Conservation (phyloP, 495 filamentous ascomycete genomes). For the Chaetomium cochliodes region DNA sequence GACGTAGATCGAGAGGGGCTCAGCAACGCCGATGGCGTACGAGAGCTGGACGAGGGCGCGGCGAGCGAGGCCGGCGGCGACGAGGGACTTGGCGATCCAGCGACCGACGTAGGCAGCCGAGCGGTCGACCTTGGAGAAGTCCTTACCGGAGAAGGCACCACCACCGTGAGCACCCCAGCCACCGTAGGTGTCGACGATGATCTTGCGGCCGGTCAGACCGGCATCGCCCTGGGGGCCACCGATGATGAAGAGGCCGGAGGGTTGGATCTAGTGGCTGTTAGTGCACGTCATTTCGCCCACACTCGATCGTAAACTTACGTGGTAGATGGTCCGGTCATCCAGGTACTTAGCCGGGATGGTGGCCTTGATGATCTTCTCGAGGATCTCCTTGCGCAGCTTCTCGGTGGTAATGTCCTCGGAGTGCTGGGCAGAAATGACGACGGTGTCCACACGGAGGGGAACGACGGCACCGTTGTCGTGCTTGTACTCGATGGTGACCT, state of each 20-base stretch:
- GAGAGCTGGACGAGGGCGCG: slow-evolving; percentile 95
- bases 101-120: slow-evolving; percentile 95
- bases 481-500: slow-evolving; percentile 98
- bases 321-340: slow-evolving; percentile 89
- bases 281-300: background rate
- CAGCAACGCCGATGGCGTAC: slow-evolving; percentile 97
- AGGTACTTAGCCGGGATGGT: slow-evolving; percentile 90
- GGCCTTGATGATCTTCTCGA: slow-evolving; percentile 94
- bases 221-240: slow-evolving; percentile 98
- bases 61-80: slow-evolving; percentile 81
- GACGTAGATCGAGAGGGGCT: slow-evolving; percentile 90
- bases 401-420: slow-evolving; percentile 85
- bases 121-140: slow-evolving; percentile 99
- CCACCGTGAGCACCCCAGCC: slow-evolving; percentile 99
- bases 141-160: slow-evolving; percentile 99
- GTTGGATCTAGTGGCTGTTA: slow-evolving; percentile 71
- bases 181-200: slow-evolving; percentile 99
- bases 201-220: slow-evolving; percentile 98
- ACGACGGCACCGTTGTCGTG: slow-evolving; percentile 93
- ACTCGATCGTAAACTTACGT: slow-evolving; percentile 54
- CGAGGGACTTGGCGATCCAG: slow-evolving; percentile 98
- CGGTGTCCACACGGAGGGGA: slow-evolving; percentile 88
- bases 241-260: slow-evolving; percentile 97
- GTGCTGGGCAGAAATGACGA: slow-evolving; percentile 96
- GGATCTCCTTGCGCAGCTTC: slow-evolving; percentile 88